Evolutionary conservation across 164 flowering plant genomes (phyloP).

Genomic region (Malania oleifera): DNA sequence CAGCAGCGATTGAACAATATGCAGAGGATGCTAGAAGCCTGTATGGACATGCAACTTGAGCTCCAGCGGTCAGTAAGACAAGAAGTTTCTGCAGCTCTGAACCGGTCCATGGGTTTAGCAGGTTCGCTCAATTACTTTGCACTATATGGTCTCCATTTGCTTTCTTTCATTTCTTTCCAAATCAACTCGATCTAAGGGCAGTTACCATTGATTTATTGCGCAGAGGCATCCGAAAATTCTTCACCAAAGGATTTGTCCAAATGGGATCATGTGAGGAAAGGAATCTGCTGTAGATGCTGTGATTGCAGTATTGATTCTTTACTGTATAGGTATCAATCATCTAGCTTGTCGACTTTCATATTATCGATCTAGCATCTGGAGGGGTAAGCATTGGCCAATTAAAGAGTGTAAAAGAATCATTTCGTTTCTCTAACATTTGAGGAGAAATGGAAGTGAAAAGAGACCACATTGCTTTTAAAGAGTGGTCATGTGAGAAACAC

Average conservation of each 20-base stretch:
- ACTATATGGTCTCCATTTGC: no score
- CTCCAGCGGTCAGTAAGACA: constrained; percentile 90
- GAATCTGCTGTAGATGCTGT: constrained; percentile 84
- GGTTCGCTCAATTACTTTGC: constrained; percentile 29
- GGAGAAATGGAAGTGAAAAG: no score
- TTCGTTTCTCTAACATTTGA: no score
- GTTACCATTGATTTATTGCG: constrained; percentile 8
- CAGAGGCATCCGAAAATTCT: constrained; percentile 31
- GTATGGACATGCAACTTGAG: constrained; percentile 99
- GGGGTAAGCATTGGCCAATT: no score
- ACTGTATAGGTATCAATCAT: constrained; percentile 65
- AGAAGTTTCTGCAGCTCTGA: constrained; percentile 88
- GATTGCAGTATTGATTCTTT: constrained; percentile 73
- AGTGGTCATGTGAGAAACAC: no score
- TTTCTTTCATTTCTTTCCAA: not conserved
- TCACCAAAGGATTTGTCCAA: constrained; percentile 47
- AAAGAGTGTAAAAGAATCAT: no score
- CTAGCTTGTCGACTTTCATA: not conserved
- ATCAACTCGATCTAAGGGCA: no score
- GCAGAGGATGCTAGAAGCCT: constrained; percentile 94
- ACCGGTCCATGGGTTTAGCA: constrained; percentile 48
- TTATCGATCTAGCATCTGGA: no score
- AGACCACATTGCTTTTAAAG: no score
- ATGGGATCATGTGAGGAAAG: constrained; percentile 82
- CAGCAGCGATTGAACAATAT: constrained; percentile 84